phyloP scores from a whole-genome alignment of 1,284 basidiomycete species.

The Trichosporon ovoides region DNA sequence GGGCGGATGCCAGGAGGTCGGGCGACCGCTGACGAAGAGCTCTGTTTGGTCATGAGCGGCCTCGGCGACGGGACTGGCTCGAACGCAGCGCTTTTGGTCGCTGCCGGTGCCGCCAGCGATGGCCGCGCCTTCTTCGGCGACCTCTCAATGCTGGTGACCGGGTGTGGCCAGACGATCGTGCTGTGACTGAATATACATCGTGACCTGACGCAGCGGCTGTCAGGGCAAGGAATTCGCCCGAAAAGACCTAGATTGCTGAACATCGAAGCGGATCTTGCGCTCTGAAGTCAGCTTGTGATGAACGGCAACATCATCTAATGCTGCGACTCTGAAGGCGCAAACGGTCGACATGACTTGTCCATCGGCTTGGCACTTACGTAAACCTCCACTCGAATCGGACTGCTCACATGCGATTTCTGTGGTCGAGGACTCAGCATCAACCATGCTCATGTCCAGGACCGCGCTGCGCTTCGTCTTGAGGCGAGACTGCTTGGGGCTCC shows the following conservation, averaged over 20 bases:
- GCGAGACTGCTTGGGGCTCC: too few relatives aligned
- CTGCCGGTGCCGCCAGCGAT: background rate
- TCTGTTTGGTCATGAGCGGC: too few relatives aligned
- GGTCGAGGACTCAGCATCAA: background rate
- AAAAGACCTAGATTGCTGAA: slow-evolving; percentile 37
- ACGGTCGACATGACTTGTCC: too few relatives aligned
- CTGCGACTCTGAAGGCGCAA: too few relatives aligned
- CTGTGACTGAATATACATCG: slow-evolving; percentile 36
- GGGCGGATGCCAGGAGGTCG: too few relatives aligned
- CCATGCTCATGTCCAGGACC: background rate
- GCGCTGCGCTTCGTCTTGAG: background rate
- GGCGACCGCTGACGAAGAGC: too few relatives aligned
- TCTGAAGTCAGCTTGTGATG: background rate
- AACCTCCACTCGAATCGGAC: background rate
- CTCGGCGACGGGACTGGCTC: too few relatives aligned
- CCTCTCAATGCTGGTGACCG: background rate
- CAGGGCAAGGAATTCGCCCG: slow-evolving; percentile 26
- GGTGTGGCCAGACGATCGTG: too few relatives aligned
- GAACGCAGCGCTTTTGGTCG: slow-evolving; percentile 11
- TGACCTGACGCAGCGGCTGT: slow-evolving; percentile 25
- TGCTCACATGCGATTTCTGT: too few relatives aligned
- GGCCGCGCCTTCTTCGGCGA: background rate
- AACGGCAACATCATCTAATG: slow-evolving; percentile 9
- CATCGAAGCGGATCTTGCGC: slow-evolving; percentile 18
- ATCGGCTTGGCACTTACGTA: background rate